Evolutionary conservation across 441 rosid genomes (phyloP), one percentile per base, ranked within the genome.

Genomic region (Theobroma grandiflorum): DNA sequence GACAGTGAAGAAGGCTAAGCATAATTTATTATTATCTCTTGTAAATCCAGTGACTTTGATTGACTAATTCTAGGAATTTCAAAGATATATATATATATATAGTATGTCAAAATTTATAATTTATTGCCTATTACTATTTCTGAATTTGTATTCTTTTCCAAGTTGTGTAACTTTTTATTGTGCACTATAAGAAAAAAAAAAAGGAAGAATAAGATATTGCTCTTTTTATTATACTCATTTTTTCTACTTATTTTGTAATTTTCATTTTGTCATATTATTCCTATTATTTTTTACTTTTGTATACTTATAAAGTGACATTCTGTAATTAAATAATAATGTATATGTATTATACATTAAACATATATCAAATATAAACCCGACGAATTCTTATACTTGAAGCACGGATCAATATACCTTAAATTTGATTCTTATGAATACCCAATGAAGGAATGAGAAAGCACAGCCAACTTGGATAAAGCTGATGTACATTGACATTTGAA

Each of bases 1-100:
- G 35, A 42, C 37, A 67, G 53, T 42, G 35, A 20, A 40, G 16
- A 66, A 66, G 49, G 26, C 40, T 66, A 20, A 18, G 59, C 49
- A 72, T 67, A 31, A 55, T 26, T 78, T 20, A 77, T 58, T 3
- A 67, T 40, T 10, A 40, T 64, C 66, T 79, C 64, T 59, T 80
- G 82, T 74, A 75, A 80, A 81, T 81, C 53, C 20, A 20, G 35
- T 22, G 71, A 66, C 49, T 65, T 59, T 79, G 62, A 74, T 47
- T 67, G 15, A 59, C 79, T 75, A 35, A 80, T 67, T 80, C 59
- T n/a, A 74, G 78, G 75, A 80, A 55, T 67, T 74, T 5, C 67
- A 31, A 22, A 50, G 38, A 80, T 80, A 50, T 38, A 22, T 78
- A 26, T 26, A 26, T 80, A 50, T 38, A 22, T 78, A 22, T 33